Conservation (phyloP, 2,329 filamentous ascomycete genomes). For the Arthrinium phaeospermum region DNA sequence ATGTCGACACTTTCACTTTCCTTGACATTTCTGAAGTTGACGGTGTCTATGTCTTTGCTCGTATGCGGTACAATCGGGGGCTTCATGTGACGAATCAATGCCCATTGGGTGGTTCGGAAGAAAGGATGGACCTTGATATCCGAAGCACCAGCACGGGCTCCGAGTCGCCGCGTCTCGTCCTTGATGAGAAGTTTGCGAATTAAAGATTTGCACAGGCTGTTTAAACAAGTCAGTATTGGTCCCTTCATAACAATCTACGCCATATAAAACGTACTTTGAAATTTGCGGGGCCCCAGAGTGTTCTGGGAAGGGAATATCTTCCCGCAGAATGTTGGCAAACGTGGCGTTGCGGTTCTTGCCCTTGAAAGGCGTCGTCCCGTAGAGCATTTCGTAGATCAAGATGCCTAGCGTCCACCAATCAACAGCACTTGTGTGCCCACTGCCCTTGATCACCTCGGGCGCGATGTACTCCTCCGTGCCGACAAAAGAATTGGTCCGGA, state of each 20-base stretch:
- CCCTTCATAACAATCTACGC: slow-evolving; percentile 19
- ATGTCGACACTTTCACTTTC: slow-evolving; percentile 96
- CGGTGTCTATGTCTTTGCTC: slow-evolving; percentile 86
- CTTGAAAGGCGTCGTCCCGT: slow-evolving; percentile 98
- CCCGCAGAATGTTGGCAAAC: slow-evolving; percentile 94
- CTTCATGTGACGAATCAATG: slow-evolving; percentile 95
- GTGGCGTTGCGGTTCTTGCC: slow-evolving; percentile 98
- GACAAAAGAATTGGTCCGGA: slow-evolving; percentile 97
- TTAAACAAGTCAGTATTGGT: background rate
- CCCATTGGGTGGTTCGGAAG: slow-evolving; percentile 96
- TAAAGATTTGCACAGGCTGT: slow-evolving; percentile 90
- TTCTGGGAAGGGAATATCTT: slow-evolving; percentile 96
- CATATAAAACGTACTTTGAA: slow-evolving; percentile 76
- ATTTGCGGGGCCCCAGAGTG: slow-evolving; percentile 82
- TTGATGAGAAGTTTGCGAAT: slow-evolving; percentile 98
- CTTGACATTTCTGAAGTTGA: slow-evolving; percentile 98
- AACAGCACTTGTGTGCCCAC: slow-evolving; percentile 95
- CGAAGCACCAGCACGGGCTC: slow-evolving; percentile 91
- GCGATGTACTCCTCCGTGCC: slow-evolving; percentile 99
- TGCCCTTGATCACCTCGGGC: slow-evolving; percentile 97
- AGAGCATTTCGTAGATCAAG: slow-evolving; percentile 98
- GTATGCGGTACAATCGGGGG: slow-evolving; percentile 95
- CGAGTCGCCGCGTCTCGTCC: slow-evolving; percentile 91
- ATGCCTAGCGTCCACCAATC: slow-evolving; percentile 99
- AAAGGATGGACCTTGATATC: slow-evolving; percentile 97